phyloP scores from a whole-genome alignment of 1,139 yeast genomes.

The Debaryomyces subglobosus region DNA sequence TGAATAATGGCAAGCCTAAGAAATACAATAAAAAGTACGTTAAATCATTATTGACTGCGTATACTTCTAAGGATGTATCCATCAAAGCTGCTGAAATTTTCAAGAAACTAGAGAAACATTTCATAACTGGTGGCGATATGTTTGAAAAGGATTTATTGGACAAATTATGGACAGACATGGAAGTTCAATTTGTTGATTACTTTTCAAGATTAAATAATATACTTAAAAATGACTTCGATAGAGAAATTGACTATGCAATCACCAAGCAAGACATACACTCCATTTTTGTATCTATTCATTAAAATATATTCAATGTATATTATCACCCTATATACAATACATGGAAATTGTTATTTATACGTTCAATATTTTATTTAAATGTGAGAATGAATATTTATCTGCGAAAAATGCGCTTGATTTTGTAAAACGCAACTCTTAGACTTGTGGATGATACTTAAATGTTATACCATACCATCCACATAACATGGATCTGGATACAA shows the following conservation, averaged over 20 bases:
- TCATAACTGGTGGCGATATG: constrained; percentile 45
- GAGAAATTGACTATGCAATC: constrained; percentile 43
- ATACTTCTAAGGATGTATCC: constrained; percentile 61
- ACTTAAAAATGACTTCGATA: constrained; percentile 39
- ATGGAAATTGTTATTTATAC: background rate
- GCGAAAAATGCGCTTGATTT: background rate
- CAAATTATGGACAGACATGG: constrained; percentile 48
- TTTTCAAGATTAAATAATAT: constrained; percentile 43
- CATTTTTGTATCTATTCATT: constrained; percentile 26
- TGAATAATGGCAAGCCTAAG: constrained; percentile 55
- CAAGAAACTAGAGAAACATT: constrained; percentile 61
- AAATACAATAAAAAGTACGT: constrained; percentile 64
- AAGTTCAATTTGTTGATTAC: constrained; percentile 35
- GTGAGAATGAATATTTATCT: background rate
- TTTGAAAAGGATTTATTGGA: constrained; percentile 52
- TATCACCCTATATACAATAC: background rate
- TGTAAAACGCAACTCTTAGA: background rate
- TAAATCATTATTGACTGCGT: constrained; percentile 56
- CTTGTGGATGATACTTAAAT: no score
- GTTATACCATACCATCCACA: background rate
- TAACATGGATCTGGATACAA: background rate
- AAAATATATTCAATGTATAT: background rate
- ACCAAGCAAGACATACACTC: constrained; percentile 39
- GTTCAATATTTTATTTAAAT: background rate
- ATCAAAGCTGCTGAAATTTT: constrained; percentile 59